These are phyloP conservation scores for Leccinellum rugosiceps DNA, from an alignment of 768 basidiomycete genomes.

Conservation along the genomic window DNA sequence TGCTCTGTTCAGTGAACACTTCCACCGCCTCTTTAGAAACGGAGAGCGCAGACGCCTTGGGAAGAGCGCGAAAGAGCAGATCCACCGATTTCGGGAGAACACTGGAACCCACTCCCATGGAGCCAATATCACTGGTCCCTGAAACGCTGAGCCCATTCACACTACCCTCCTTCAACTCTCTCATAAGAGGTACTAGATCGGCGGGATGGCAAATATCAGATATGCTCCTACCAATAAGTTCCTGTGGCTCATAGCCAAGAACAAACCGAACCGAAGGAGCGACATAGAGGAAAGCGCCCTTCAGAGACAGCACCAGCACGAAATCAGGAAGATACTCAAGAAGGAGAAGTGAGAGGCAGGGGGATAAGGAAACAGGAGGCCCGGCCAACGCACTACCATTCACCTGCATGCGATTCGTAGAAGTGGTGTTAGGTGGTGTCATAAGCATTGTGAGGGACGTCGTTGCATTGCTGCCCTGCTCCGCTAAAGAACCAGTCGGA, in stretches of 20 bases:
- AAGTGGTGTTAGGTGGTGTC: conserved; percentile 15
- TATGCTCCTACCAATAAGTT: conserved; percentile 76
- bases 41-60: conserved; percentile 40
- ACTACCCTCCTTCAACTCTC: conserved; percentile 77
- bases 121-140: conserved; percentile 16
- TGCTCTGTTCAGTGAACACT: conserved; percentile 1
- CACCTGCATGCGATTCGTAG: conserved; percentile 12
- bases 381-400: conserved; percentile 18
- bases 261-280: conserved; percentile 76
- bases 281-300: conserved; percentile 90
- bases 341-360: conserved; percentile 40
- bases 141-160: conserved; percentile 14
- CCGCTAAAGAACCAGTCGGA: conserved; percentile 12
- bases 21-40: background rate
- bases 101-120: conserved; percentile 5
- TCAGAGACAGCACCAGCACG: conserved; percentile 86
- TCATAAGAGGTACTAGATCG: conserved; percentile 86
- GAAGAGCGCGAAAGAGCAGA: conserved; percentile 78
- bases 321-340: conserved; percentile 73
- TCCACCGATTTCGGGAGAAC: conserved; percentile 60
- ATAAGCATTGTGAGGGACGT: conserved; percentile 21
- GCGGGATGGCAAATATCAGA: conserved; percentile 84
- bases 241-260: conserved; percentile 83
- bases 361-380: conserved; percentile 45
- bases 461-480: conserved; percentile 9